Evolutionary conservation across 2,329 filamentous ascomycete species (phyloP).

Genomic region (Lecanicillium sp.): DNA sequence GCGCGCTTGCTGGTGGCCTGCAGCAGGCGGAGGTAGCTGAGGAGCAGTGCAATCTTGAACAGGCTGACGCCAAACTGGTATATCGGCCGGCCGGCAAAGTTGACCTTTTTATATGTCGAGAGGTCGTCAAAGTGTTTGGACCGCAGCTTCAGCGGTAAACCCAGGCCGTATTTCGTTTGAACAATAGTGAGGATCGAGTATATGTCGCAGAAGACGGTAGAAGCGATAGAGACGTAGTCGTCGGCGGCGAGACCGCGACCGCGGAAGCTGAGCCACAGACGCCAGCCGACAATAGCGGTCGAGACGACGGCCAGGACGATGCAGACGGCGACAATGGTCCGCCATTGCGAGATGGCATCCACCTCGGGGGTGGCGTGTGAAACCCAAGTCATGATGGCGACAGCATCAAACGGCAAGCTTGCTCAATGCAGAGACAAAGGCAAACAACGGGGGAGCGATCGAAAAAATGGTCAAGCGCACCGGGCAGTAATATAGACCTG

Average conservation of each 20-base stretch:
- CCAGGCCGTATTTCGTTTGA: conserved; percentile 49
- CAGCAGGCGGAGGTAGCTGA: conserved; percentile 48
- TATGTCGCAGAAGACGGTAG: conserved; percentile 39
- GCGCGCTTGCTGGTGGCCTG: conserved; percentile 38
- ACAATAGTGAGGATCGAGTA: conserved; percentile 46
- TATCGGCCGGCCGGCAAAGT: conserved; percentile 47
- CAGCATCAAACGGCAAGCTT: too few relatives aligned
- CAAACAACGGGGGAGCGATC: too few relatives aligned
- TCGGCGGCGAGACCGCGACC: conserved; percentile 40
- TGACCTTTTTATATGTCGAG: conserved; percentile 41
- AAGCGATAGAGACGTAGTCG: conserved; percentile 38
- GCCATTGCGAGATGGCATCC: conserved; percentile 41
- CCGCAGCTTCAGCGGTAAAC: conserved; percentile 38
- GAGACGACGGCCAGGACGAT: conserved; percentile 39
- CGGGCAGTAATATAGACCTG: too few relatives aligned
- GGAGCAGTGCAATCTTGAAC: conserved; percentile 49
- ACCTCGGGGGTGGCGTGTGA: conserved; percentile 42
- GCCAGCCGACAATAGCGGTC: conserved; percentile 32
- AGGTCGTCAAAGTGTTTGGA: conserved; percentile 32
- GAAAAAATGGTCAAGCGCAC: too few relatives aligned
- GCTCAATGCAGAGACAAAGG: too few relatives aligned
- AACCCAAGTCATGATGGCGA: conserved; percentile 43
- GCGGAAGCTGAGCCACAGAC: conserved; percentile 36
- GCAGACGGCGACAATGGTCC: conserved; percentile 42
- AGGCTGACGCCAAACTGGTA: conserved; percentile 51